Conservation (phyloP, 257 asterid genomes). For the Paulownia fortunei region DNA sequence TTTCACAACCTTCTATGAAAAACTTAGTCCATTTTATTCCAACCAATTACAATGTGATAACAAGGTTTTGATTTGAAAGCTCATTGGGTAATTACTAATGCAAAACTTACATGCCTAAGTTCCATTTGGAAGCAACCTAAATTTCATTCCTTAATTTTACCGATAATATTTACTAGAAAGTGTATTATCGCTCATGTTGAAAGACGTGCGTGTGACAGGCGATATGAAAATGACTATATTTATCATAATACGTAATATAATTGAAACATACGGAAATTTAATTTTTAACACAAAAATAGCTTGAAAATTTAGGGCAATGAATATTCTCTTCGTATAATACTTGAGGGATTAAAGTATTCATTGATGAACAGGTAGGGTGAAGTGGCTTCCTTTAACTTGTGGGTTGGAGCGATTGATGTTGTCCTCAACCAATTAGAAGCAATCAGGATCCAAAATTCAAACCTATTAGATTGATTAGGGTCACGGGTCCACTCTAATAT, state of each 20-base stretch:
- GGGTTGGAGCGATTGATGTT: background rate
- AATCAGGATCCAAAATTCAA: slow-evolving; percentile 10
- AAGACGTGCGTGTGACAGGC: too few relatives aligned
- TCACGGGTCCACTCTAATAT: slow-evolving; percentile 23
- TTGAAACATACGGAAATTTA: too few relatives aligned
- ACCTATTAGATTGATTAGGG: background rate
- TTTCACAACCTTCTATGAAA: background rate
- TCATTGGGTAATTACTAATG: too few relatives aligned
- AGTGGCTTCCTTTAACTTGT: too few relatives aligned
- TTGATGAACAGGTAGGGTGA: slow-evolving; percentile 30
- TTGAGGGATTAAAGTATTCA: background rate
- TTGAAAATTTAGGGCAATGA: background rate
- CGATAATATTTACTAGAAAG: too few relatives aligned
- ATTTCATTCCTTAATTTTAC: background rate
- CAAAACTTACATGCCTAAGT: background rate
- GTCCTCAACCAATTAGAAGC: slow-evolving; percentile 20
- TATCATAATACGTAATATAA: too few relatives aligned
- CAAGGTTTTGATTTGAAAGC: too few relatives aligned
- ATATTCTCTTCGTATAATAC: background rate
- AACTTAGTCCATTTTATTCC: background rate
- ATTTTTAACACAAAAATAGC: background rate
- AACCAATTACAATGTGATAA: background rate
- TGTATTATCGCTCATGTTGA: too few relatives aligned
- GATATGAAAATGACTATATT: too few relatives aligned
- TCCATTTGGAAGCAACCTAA: background rate